Base-by-base conservation (phyloP, 2,329 filamentous ascomycete species). In the Fusarium bulbicola region DNA sequence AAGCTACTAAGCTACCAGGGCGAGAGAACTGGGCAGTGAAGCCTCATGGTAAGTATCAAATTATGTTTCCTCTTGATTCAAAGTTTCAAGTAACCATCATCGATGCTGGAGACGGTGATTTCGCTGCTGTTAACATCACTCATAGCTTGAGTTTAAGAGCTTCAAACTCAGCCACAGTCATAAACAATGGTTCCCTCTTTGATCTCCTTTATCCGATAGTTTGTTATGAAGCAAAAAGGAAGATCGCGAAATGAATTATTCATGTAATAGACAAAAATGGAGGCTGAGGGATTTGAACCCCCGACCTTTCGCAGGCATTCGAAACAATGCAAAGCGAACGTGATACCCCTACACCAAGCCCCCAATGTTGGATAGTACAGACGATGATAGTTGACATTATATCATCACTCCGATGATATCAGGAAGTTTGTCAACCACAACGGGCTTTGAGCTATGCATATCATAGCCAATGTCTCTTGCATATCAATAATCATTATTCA, bases 281-380 rank as follows among this genome's bases (percentile, higher is more conserved):
- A 78, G 76, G 74, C 72, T 74, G 65, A 73, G 77, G 77, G 77
- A 79, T 73, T 79, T 79, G 77, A 79, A 78, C 77, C 77, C 77
- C 70, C 66, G 77, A 63, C 77, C 77, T 77, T 78, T 71, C 75
- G 75, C 70, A 79, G 16, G 62, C 54, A 57, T 43, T 43, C 26
- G 42, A 36, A 37, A 45, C 14, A 43, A 71, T 79, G 77, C 77
- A 79, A 79, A 75, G 66, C 76, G 72, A 70, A 78, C 53, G 73
- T 76, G 70, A 75, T 77, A 13, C 77, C 77, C 72, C 77, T 78
- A 78, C 71, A 78, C 77, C 75, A 79, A 75, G 71, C 73, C 74
- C 77, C 77, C 77, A 11, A 46, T n/a, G 7, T 46, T 69, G 21
- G 30, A 53, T 64, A 11, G 0, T 4, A 7, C 7, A 4, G 2